Conservation (phyloP, 1,284 basidiomycete genomes). For the Tilletia horrida region DNA sequence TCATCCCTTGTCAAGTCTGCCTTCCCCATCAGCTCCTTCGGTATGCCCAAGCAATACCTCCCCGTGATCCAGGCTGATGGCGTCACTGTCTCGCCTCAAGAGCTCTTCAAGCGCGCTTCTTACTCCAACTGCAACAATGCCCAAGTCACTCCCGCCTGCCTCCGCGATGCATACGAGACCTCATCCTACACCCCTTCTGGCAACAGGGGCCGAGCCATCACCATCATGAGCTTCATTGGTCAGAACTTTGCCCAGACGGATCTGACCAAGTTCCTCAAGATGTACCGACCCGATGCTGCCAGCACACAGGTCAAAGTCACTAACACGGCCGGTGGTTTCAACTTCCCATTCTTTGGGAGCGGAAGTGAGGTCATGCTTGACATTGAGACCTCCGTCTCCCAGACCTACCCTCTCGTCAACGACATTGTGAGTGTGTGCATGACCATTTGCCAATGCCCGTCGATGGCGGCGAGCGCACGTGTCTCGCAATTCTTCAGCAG, state of each 20-base stretch:
- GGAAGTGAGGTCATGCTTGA: slow-evolving; percentile 16
- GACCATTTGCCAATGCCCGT: too few species aligned
- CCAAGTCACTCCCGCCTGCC: slow-evolving; percentile 9
- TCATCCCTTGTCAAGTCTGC: slow-evolving; percentile 6
- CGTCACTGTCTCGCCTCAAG: neutral
- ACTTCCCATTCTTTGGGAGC: neutral
- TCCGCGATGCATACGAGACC: slow-evolving; percentile 19
- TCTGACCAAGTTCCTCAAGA: slow-evolving; percentile 16
- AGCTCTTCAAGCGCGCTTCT: neutral
- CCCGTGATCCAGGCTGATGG: neutral
- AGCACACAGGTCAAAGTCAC: slow-evolving; percentile 13
- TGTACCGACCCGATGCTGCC: slow-evolving; percentile 16
- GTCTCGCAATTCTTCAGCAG: too few species aligned
- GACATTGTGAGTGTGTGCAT: slow-evolving; percentile 15
- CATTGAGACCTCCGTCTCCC: slow-evolving; percentile 19
- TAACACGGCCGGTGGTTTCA: slow-evolving; percentile 13
- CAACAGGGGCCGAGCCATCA: slow-evolving; percentile 3
- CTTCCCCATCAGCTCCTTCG: slow-evolving; percentile 17
- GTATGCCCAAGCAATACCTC: neutral
- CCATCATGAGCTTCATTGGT: slow-evolving; percentile 17
- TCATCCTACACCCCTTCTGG: slow-evolving; percentile 15
- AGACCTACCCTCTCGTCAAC: slow-evolving; percentile 18
- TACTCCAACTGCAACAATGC: slow-evolving; percentile 16
- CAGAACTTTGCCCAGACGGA: slow-evolving; percentile 14
- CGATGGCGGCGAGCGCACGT: too few species aligned